Conservation (phyloP, 2,329 filamentous ascomycete species). For the Aschersonia sp. region DNA sequence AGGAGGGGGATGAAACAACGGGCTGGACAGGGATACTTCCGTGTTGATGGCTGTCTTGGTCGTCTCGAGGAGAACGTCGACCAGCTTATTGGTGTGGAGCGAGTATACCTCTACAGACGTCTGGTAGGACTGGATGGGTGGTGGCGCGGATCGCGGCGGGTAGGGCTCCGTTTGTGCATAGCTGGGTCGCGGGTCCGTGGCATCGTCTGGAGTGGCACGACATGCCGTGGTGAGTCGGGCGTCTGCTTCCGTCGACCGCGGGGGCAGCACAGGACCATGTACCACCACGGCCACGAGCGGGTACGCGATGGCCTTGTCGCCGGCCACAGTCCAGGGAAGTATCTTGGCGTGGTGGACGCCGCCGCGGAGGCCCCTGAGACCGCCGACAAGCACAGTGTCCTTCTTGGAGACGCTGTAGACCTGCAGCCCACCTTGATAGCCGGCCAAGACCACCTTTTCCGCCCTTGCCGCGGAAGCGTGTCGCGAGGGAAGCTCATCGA, state of each 20-base stretch:
- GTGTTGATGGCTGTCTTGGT: constrained; percentile 45
- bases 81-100: constrained; percentile 53
- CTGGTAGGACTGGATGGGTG: constrained; percentile 52
- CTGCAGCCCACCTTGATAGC: constrained; percentile 67
- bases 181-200: constrained; percentile 25
- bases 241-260: constrained; percentile 17
- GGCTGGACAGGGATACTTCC: constrained; percentile 39
- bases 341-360: constrained; percentile 73
- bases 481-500: constrained; percentile 52
- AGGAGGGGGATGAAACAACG: constrained; percentile 51
- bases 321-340: constrained; percentile 49
- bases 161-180: constrained; percentile 21
- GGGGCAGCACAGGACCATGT: constrained; percentile 56
- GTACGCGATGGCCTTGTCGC: constrained; percentile 39
- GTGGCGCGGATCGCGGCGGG: constrained; percentile 18
- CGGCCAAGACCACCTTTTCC: constrained; percentile 59
- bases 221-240: constrained; percentile 23
- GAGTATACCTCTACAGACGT: constrained; percentile 86
- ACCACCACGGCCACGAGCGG: constrained; percentile 69
- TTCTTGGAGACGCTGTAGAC: constrained; percentile 60
- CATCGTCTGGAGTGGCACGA: constrained; percentile 21
- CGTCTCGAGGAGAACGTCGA: constrained; percentile 61
- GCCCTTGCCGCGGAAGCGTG: constrained; percentile 21
- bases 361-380: constrained; percentile 63
- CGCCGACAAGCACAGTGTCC: constrained; percentile 54